Conservation (phyloP, 2,329 filamentous ascomycete species). For the Fusarium sarcochroum region DNA sequence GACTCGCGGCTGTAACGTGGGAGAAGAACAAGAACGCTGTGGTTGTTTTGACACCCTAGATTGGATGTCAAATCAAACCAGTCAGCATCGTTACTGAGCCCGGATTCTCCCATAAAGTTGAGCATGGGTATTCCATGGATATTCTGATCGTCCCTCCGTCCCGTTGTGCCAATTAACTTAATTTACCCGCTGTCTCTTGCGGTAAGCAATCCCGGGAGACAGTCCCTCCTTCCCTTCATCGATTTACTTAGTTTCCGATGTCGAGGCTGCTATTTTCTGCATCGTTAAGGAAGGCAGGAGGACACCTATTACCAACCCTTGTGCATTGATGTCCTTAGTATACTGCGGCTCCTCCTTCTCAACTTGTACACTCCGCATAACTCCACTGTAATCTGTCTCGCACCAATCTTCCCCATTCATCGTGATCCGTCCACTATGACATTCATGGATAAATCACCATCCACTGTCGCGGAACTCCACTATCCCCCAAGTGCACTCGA, state of each 20-base stretch:
- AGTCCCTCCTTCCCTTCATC: conserved; percentile 21
- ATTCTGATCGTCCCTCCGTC: conserved; percentile 43
- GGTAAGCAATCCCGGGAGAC: conserved; percentile 36
- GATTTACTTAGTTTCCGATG: conserved; percentile 7
- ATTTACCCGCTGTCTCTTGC: conserved; percentile 33
- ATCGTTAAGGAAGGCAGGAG: conserved; percentile 17
- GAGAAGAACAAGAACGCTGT: conserved; percentile 26
- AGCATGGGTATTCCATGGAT: conserved; percentile 23
- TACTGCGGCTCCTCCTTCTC: conserved; percentile 40
- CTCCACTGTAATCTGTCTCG: conserved; percentile 38
- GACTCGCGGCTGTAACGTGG: conserved; percentile 31
- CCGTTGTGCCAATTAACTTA: conserved; percentile 38
- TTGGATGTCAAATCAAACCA: conserved; percentile 33
- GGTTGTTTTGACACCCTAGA: conserved; percentile 31
- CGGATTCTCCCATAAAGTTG: conserved; percentile 45
- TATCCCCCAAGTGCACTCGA: conserved; percentile 31
- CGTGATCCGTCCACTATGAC: conserved; percentile 43
- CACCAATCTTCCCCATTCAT: conserved; percentile 42
- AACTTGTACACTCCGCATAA: conserved; percentile 33
- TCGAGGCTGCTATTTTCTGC: conserved; percentile 11
- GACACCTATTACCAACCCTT: conserved; percentile 9
- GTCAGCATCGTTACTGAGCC: conserved; percentile 37
- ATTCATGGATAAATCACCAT: conserved; percentile 44
- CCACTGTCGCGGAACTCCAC: conserved; percentile 41
- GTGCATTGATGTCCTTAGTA: background rate